These are phyloP conservation scores for Protomyces arabidopsidicola DNA, from an alignment of 1,139 yeast genomes.

Conservation along the genomic window DNA sequence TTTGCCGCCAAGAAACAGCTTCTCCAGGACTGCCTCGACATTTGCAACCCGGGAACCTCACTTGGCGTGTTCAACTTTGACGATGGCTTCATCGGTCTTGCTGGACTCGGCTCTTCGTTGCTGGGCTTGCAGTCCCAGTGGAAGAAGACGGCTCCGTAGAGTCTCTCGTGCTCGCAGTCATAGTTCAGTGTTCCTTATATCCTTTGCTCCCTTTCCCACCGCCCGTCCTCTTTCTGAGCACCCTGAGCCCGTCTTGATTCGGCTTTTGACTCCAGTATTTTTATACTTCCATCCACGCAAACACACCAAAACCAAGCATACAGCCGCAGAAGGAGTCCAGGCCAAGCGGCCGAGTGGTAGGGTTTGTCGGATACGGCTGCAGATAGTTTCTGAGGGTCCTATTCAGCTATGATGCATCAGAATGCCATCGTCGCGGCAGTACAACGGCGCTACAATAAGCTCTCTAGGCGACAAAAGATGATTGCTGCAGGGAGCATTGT, in stretches of 20 bases:
- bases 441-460: conserved; percentile 1
- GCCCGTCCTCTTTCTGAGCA: not conserved
- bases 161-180: not conserved
- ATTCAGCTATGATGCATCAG: not conserved
- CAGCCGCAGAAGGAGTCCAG: too few species aligned
- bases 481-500: not conserved
- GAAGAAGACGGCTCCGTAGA: conserved; percentile 38
- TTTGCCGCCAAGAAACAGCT: conserved; percentile 56
- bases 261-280: not conserved
- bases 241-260: not conserved
- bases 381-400: not conserved
- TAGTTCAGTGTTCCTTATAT: not conserved
- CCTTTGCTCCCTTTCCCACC: not conserved
- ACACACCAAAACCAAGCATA: not conserved
- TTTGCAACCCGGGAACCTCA: conserved; percentile 68
- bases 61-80: conserved; percentile 55
- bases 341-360: too few species aligned
- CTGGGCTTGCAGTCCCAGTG: conserved; percentile 75
- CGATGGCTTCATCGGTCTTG: conserved; percentile 79
- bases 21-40: conserved; percentile 74
- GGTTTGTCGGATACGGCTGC: too few species aligned
- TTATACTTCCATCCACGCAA: not conserved
- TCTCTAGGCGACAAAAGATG: conserved; percentile 11
- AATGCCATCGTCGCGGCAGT: not conserved
- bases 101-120: conserved; percentile 76